A percentile compares a stretch with the other conserved stretches of the same genome.
These are phyloP conservation scores for Prunus persica DNA, from an alignment of 306 rosid species.

Conservation along the genomic window Prunus_persica_NCBIv2 NC_034015.1:9049001-9049500, in stretches of 20 bases:
- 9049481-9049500: not conserved
- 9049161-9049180: no score
- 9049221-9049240: not conserved
- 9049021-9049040: no score
- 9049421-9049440: slow-evolving; percentile 83
- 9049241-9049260: not conserved
- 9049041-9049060: no score
- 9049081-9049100: no score
- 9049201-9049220: not conserved
- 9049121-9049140: no score
- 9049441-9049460: slow-evolving; percentile 19
- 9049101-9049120: no score
- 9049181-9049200: no score
- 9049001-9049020: not conserved
- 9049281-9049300: not conserved
- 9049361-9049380: slow-evolving; percentile 89
- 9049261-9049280: not conserved
- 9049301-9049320: slow-evolving; percentile 82
- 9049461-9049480: slow-evolving; percentile 6
- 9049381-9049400: slow-evolving; percentile 98
- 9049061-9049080: no score
- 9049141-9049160: no score
- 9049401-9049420: slow-evolving; percentile 80
- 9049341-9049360: slow-evolving; percentile 68
- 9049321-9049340: slow-evolving; percentile 68